Evolutionary conservation across 352 stramenopile genomes (phyloP), one percentile per base, ranked within the genome.

Genomic region (Phytopythium oedochilum): DNA sequence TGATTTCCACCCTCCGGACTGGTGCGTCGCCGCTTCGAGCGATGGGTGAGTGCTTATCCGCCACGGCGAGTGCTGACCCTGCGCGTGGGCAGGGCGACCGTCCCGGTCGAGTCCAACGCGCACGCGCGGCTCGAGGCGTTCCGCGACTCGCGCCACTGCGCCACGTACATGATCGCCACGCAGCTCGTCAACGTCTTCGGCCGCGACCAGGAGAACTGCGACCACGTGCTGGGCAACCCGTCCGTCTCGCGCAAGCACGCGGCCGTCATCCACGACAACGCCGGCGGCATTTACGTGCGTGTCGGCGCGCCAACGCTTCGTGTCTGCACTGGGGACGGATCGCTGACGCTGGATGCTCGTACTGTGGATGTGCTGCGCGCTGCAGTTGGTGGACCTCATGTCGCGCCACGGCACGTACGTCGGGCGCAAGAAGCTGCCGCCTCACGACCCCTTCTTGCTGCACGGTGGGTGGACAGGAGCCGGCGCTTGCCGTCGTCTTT

Each of bases 241-340:
- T 92, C 83, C 26, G 69, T 96, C 38, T 96, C 86, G 26, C 73
- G 86, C 48, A 96, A 96, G 59, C 86, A 96, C 63, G 86, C 86
- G 22, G 83, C 86, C 4, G 68, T 94, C 45, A 92, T 96, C 57
- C 86, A 96, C 54, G 82, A 93, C 51, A 61, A 73, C 42, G 66
- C 78, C 35, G 86, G 86, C 55, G 83, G 86, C 39, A 90, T 96
- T 49, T 96, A 92, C 50, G 85, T 95, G 53, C 54, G 80, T 74
- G 25, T 17, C 17, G 25, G 25, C 23, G 10, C 28, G 25, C n/a
- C 6, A 14, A 9, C 10, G 6, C 35, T n/a, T 15, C n/a, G n/a
- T n/a, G n/a, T n/a, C n/a, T n/a, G n/a, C n/a, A n/a, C 14, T 14
- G 8, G 8, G 6, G 12, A n/a, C 5, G 11, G 25, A 38, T 38